Evolutionary conservation across 2,329 filamentous ascomycete species (phyloP).

Genomic region (Knufia fluminis): DNA sequence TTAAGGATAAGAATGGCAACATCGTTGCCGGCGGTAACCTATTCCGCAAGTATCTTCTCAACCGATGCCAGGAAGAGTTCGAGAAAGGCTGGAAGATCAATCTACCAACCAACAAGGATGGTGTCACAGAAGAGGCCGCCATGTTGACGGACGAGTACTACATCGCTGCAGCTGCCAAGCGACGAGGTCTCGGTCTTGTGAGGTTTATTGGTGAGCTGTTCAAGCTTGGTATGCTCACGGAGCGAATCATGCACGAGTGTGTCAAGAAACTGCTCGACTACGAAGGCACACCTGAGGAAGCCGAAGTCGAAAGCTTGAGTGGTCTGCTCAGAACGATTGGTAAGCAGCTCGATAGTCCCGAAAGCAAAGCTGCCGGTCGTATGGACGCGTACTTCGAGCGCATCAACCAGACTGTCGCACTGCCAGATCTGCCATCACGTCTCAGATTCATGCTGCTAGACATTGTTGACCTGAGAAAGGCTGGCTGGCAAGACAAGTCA

Average conservation of each 20-base stretch:
- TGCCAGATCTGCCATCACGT: constrained; percentile 70
- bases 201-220: constrained; percentile 99
- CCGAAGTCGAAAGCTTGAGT: constrained; percentile 89
- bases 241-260: constrained; percentile 99
- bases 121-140: constrained; percentile 59
- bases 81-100: constrained; percentile 95
- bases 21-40: constrained; percentile 85
- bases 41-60: constrained; percentile 97
- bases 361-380: constrained; percentile 70
- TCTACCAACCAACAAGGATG: constrained; percentile 68
- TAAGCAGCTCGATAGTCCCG: constrained; percentile 64
- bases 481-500: constrained; percentile 78
- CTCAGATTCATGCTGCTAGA: constrained; percentile 97
- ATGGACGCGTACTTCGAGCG: constrained; percentile 92
- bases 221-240: constrained; percentile 96
- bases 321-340: constrained; percentile 90
- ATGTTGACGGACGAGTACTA: constrained; percentile 98
- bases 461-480: constrained; percentile 70
- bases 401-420: constrained; percentile 72
- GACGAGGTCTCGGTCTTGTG: constrained; percentile 91
- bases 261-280: constrained; percentile 95
- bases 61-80: constrained; percentile 97
- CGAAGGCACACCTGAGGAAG: constrained; percentile 84
- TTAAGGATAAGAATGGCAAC: constrained; percentile 79
- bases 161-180: constrained; percentile 82